phyloP scores from a whole-genome alignment of 2,329 filamentous ascomycete species.

The Cordyceps cateniannulata region DNA sequence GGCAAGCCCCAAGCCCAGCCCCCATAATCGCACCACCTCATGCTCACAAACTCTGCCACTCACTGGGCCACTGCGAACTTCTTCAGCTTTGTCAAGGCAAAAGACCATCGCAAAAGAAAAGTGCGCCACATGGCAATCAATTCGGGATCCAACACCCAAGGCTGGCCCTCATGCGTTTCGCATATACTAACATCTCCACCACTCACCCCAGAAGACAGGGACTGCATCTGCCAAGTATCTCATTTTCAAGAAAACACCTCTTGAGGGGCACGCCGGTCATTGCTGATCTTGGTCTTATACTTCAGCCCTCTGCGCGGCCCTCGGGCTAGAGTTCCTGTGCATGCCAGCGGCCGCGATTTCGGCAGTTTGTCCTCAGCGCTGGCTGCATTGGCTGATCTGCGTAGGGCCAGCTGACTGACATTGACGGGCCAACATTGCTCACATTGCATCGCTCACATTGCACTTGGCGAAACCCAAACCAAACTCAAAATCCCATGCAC shows the following conservation, averaged over 20 bases:
- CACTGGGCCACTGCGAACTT: not conserved
- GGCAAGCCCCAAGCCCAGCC: not conserved
- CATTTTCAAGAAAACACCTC: not conserved
- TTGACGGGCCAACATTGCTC: no score
- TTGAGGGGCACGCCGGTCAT: no score
- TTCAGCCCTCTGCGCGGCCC: no score
- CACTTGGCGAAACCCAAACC: no score
- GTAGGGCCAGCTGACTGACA: no score
- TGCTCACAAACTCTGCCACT: not conserved
- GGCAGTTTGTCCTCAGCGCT: no score
- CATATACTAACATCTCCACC: not conserved
- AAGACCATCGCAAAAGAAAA: not conserved
- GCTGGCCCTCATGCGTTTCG: not conserved
- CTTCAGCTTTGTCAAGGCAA: not conserved
- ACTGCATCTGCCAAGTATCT: not conserved
- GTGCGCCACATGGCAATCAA: constrained; percentile 1
- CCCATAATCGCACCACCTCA: not conserved
- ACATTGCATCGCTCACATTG: no score
- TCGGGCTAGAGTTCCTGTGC: no score
- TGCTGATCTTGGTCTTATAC: no score
- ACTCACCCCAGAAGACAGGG: not conserved
- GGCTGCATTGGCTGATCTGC: no score
- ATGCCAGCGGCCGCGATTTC: no score
- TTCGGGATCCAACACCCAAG: not conserved
- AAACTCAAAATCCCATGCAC: no score